phyloP scores from a whole-genome alignment of 2,329 filamentous ascomycete species.

The Sporothrix globosa region DNA sequence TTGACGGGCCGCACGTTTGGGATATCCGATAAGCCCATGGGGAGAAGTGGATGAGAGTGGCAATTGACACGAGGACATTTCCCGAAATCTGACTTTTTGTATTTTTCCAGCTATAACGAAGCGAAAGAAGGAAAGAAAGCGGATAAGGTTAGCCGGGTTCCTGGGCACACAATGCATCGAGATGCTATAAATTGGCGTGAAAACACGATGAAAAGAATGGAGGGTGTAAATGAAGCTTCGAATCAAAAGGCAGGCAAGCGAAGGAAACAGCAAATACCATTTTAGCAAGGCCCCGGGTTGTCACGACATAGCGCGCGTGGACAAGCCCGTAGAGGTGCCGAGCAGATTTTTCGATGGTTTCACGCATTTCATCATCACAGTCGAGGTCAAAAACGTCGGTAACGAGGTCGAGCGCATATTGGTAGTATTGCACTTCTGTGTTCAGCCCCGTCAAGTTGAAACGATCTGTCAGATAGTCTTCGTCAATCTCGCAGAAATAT shows the following conservation, averaged over 20 bases:
- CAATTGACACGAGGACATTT: slow-evolving; percentile 98
- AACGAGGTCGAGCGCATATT: slow-evolving; percentile 95
- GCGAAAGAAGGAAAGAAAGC: not conserved
- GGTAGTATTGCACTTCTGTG: slow-evolving; percentile 97
- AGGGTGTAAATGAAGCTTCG: not conserved
- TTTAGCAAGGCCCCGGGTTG: slow-evolving; percentile 87
- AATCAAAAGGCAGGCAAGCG: no score
- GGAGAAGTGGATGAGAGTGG: slow-evolving; percentile 87
- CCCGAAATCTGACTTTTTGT: slow-evolving; percentile 96
- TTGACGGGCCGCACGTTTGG: slow-evolving; percentile 89
- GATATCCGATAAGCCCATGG: slow-evolving; percentile 90
- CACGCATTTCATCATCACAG: slow-evolving; percentile 97
- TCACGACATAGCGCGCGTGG: slow-evolving; percentile 95
- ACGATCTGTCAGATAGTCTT: slow-evolving; percentile 95
- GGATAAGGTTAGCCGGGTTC: not conserved
- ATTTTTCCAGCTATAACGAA: slow-evolving; percentile 81
- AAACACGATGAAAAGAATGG: not conserved
- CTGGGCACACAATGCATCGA: not conserved
- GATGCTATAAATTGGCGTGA: not conserved
- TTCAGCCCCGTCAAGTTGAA: slow-evolving; percentile 98
- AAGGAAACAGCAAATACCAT: slow-evolving; percentile 64
- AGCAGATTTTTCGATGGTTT: slow-evolving; percentile 96
- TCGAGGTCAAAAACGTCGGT: slow-evolving; percentile 99
- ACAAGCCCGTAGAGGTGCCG: slow-evolving; percentile 94
- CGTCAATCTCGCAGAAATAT: slow-evolving; percentile 99